Conservation (phyloP, 2,329 filamentous ascomycete species). For the Esteya vermicola region DNA sequence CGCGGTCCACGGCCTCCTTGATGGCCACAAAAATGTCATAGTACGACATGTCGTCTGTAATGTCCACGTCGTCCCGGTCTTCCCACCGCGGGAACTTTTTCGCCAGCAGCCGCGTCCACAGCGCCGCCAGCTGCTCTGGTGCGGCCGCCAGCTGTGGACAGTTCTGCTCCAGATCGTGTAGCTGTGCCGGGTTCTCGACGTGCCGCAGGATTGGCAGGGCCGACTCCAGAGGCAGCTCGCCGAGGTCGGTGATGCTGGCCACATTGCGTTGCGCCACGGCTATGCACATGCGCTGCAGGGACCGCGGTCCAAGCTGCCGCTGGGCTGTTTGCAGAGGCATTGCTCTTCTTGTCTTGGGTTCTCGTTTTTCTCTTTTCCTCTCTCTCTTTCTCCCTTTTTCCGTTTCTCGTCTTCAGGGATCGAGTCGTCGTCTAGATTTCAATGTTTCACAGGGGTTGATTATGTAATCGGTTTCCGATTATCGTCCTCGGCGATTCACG, state of each 20-base stretch:
- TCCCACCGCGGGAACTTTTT: constrained; percentile 59
- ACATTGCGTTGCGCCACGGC: constrained; percentile 38
- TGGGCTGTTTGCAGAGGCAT: constrained; percentile 1
- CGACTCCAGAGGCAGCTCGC: constrained; percentile 52
- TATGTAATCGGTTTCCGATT: too few species aligned
- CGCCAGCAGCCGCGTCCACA: constrained; percentile 70
- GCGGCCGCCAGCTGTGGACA: constrained; percentile 63
- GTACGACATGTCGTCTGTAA: constrained; percentile 58
- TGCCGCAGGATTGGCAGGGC: constrained; percentile 55
- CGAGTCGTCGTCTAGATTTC: too few species aligned
- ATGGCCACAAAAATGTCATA: constrained; percentile 51
- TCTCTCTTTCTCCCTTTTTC: too few species aligned
- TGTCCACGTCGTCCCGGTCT: constrained; percentile 47
- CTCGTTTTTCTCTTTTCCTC: too few species aligned
- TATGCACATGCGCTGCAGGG: constrained; percentile 36
- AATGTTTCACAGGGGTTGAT: too few species aligned
- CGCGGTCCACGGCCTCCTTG: constrained; percentile 47
- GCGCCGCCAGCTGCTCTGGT: constrained; percentile 49
- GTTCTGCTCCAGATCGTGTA: constrained; percentile 58
- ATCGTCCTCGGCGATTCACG: too few species aligned
- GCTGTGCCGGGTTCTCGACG: constrained; percentile 59
- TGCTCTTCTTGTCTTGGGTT: too few species aligned
- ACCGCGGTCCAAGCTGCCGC: constrained; percentile 14
- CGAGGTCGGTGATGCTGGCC: constrained; percentile 50
- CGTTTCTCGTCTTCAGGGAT: too few species aligned